Evolutionary conservation across 192 early-diverging fungal species (phyloP).

Genomic region (Chytriomyces sp.): DNA sequence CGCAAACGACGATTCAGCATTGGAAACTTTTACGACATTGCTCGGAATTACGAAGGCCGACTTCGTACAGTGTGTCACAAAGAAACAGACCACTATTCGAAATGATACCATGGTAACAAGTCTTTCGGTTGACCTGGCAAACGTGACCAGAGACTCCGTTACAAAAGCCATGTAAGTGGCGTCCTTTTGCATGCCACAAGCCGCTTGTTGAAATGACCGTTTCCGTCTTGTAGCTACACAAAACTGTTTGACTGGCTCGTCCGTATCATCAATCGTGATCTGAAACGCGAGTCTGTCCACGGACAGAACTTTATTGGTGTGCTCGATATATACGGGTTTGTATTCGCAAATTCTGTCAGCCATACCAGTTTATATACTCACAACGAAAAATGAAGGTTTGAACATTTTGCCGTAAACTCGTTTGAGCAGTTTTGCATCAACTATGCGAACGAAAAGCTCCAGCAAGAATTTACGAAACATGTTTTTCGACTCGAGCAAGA

Average conservation of each 20-base stretch:
- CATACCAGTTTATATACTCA: background rate
- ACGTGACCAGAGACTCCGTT: constrained; percentile 83
- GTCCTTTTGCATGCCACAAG: background rate
- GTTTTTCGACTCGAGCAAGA: constrained; percentile 95
- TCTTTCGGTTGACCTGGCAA: constrained; percentile 65
- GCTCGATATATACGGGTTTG: constrained; percentile 85
- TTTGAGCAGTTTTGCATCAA: constrained; percentile 92
- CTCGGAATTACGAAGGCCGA: constrained; percentile 18
- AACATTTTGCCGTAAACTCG: constrained; percentile 80
- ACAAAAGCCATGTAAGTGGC: constrained; percentile 87
- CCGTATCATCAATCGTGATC: constrained; percentile 72
- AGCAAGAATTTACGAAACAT: constrained; percentile 93
- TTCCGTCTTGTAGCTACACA: constrained; percentile 70
- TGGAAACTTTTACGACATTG: background rate
- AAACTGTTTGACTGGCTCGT: constrained; percentile 91
- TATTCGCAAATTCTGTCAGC: background rate
- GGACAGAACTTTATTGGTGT: constrained; percentile 82
- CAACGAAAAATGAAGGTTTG: constrained; percentile 10
- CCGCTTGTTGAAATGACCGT: background rate
- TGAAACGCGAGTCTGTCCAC: constrained; percentile 53
- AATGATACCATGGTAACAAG: constrained; percentile 65
- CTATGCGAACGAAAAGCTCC: constrained; percentile 93
- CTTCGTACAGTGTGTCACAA: constrained; percentile 77
- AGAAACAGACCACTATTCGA: constrained; percentile 72
- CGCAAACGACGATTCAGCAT: constrained; percentile 18